Base-by-base conservation (phyloP, 2,329 filamentous ascomycete species). In the Alternaria longipes region DNA sequence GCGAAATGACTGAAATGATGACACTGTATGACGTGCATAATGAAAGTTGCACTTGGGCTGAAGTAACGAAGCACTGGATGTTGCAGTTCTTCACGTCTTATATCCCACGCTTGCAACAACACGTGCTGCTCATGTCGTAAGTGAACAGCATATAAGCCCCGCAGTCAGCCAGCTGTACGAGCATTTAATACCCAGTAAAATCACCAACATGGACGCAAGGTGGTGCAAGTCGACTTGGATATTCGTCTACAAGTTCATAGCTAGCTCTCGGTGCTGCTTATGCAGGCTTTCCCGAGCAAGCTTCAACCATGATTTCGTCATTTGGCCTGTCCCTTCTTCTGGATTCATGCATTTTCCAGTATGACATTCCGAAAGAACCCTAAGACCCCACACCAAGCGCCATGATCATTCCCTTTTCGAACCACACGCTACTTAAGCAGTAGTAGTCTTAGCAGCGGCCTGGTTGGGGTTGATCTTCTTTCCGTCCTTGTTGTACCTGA, bases 401-500 rank as follows among this genome's bases (percentile, higher is more conserved):
- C 75, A 69, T 74, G 70, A 72, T 74, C 71, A 67, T 68, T 70
- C 65, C 65, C 57, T 65, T 60, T 66, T 57, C 54, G 59, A 52
- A 45, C 64, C 59, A 47, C 62, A 63, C 54, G 56, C 63, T 56
- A 55, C 62, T 62, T 77, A 78, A 71, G 71, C 77, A 63, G 65
- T 77, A 36, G 69, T 70, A 56, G 83, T 78, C 77, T 86, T 85
- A 86, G 92, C 92, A 79, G 87, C 86, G 84, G 92, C 90, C 85
- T 93, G 90, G 81, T 91, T 91, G 74, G 94, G 93, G 83, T 90
- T 91, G 82, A 99, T 90, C 91, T 99, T 99, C 93, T 99, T 99
- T 88, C 94, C 94, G 82, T 99, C 95, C 91, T 98, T 97, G 92
- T 99, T 99, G 93, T 97, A 99, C 80, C 95, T 89, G 80, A 99